Base-by-base conservation (phyloP, 1,284 basidiomycete genomes). In the Microbotryum scabiosae region DNA sequence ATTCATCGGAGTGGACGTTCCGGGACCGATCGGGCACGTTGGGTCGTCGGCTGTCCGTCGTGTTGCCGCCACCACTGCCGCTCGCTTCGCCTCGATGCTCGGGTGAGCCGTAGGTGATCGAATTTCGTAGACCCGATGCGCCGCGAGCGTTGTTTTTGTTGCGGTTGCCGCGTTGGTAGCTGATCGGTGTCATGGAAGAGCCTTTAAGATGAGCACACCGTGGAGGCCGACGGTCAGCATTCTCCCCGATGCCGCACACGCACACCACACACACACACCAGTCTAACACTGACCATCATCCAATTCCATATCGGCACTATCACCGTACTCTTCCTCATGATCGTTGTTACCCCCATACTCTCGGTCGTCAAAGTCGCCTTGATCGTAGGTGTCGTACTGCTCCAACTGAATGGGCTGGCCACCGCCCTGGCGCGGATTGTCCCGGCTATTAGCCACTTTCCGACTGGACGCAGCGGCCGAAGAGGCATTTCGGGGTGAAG, bases 211-310 rank as follows among this genome's bases (percentile, higher is more conserved):
- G 28, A 7, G 25, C 32, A 36, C 4, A 44, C 41, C 26, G 48
- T 25, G 23, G 56, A 54, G 9, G 41, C 23, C 16, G 12, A 48
- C 4, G 32, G 32, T 41, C 36, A 41, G 36, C 36, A 41, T 41
- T 16, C 16, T 41, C 36, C 36, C 5, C 14, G 5, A 41, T 16
- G 4, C 10, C 36, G 36, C 5, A n/a, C n/a, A n/a, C n/a, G n/a
- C n/a, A n/a, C n/a, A n/a, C n/a, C n/a, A n/a, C n/a, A n/a, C n/a
- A n/a, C n/a, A n/a, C n/a, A n/a, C 5, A 41, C 16, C 14, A 10
- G 36, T 18, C 16, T 12, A 41, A 2, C 10, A 44, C 79, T 83
- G 79, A 75, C 79, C 79, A 58, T 81, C 79, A 30, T 82, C 84
- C 30, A 87, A 67, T 36, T 84, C 83, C 54, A 65, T 66, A 25